Conservation (phyloP, 2,329 filamentous ascomycete genomes). For the Emergomyces orientalis region DNA sequence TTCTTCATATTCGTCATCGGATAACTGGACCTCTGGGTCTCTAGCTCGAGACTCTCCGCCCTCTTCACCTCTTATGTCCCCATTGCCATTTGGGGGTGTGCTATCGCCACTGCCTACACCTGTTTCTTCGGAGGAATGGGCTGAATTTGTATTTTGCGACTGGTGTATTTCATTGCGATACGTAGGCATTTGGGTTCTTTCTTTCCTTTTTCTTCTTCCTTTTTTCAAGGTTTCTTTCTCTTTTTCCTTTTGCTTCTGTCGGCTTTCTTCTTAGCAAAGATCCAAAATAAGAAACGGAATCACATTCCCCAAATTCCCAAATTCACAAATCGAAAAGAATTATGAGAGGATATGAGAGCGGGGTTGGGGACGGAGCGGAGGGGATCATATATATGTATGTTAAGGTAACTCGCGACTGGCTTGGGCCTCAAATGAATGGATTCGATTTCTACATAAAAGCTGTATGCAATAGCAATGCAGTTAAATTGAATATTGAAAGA, state of each 20-base stretch:
- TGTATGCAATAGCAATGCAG: not conserved
- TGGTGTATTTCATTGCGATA: not conserved
- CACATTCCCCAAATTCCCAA: too few relatives aligned
- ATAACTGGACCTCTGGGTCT: not conserved
- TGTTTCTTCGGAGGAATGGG: not conserved
- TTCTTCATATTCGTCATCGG: slow-evolving; percentile 6
- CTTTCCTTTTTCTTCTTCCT: not conserved
- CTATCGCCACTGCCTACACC: not conserved
- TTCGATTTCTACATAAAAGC: not conserved
- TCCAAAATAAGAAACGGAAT: not conserved
- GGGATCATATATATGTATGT: not conserved
- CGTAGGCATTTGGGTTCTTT: not conserved
- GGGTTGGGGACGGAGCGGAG: not conserved
- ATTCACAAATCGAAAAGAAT: not conserved
- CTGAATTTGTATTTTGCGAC: not conserved
- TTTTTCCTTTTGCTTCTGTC: not conserved
- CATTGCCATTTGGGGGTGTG: not conserved
- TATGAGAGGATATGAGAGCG: not conserved
- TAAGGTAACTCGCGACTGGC: not conserved
- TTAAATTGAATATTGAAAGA: not conserved
- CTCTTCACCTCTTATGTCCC: not conserved
- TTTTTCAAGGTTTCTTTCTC: not conserved
- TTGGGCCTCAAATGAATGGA: not conserved
- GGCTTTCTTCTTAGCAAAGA: not conserved
- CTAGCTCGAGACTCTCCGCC: not conserved